Base-by-base conservation (phyloP, 2,329 filamentous ascomycete species). In the Colletotrichum sp. region DNA sequence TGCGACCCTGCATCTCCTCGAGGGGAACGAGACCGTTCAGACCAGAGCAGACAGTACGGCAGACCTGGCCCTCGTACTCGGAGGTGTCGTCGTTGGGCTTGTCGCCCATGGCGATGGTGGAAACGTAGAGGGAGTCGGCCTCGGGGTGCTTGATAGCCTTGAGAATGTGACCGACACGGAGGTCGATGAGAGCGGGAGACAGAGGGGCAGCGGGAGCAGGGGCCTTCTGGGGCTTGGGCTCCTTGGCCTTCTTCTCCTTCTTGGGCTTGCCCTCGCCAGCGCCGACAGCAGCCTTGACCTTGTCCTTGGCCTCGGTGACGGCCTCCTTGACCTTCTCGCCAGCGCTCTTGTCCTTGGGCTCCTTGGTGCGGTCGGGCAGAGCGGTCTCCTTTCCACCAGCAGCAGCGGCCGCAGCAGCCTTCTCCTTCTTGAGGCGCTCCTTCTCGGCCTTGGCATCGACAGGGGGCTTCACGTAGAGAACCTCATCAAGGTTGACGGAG, bases 131-230 rank as follows among this genome's bases (percentile, higher is more conserved):
- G 15, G 95, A 98, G 88, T 99, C 97, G 79, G 97, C 97, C 81
- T 99, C 98, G 70, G 97, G 97, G 89, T 99, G 97, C 85, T 96
- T 94, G 86, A 97, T 91, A 68, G 96, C 96, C 87, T 98, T 98
- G 82, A 99, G 93, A 81, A 99, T 98, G 89, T 99, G 97, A 77
- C 97, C 97, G 77, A 99, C 96, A 78, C 97, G 94, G 68, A 99
- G 93, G 84, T 99, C 97, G 83, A 99, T 98, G 77, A 98, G 91
- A 75, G 91, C 90, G 4, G 97, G 97, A 2, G 95, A 95, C 7
- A 95, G 92, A 3, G 95, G 94, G 15, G 95, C 94, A 67, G 95
- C 91, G 66, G 92, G 90, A 8, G 95, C 88, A 16, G 93, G 87
- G 8, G 92, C 89, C 84, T 93, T 93, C 76, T 89, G 93, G 78